Evolutionary conservation across 495 filamentous ascomycete genomes (phyloP).

Genomic region (Penicillium atrosanguineum): DNA sequence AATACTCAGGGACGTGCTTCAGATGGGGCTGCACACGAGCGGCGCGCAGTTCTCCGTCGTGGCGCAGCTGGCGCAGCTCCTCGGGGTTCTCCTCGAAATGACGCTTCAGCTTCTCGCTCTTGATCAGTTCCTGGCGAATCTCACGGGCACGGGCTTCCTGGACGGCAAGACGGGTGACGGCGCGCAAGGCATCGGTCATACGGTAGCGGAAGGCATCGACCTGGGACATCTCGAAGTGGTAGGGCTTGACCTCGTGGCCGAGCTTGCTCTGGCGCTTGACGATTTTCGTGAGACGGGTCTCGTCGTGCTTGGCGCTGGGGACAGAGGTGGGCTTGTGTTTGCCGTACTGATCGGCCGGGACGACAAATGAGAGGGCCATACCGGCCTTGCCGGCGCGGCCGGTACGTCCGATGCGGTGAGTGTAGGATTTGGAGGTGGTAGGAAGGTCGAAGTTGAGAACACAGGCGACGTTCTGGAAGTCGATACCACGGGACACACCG

Average conservation of each 20-base stretch:
- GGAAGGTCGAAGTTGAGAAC: conserved; percentile 98
- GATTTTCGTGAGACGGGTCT: conserved; percentile 74
- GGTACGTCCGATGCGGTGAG: conserved; percentile 91
- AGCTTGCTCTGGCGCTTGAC: conserved; percentile 66
- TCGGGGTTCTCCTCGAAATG: conserved; percentile 97
- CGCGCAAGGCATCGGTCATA: conserved; percentile 82
- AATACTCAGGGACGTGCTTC: conserved; percentile 92
- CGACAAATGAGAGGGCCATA: conserved; percentile 91
- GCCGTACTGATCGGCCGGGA: conserved; percentile 74
- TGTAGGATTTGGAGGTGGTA: conserved; percentile 83
- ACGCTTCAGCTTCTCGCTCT: conserved; percentile 87
- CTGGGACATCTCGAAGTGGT: conserved; percentile 90
- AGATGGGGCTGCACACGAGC: conserved; percentile 83
- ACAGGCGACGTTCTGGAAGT: conserved; percentile 92
- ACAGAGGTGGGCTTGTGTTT: conserved; percentile 87
- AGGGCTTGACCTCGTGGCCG: conserved; percentile 77
- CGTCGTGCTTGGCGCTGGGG: conserved; percentile 72
- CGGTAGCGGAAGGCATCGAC: conserved; percentile 93
- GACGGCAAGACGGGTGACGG: conserved; percentile 77
- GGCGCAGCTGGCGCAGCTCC: conserved; percentile 80
- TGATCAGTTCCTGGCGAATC: conserved; percentile 82
- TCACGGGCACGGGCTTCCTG: conserved; percentile 88
- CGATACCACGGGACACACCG: conserved; percentile 88
- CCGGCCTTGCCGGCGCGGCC: conserved; percentile 85
- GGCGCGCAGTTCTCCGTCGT: conserved; percentile 82